phyloP scores from a whole-genome alignment of 192 early-diverging fungal species.

The Podochytrium sp. region DNA sequence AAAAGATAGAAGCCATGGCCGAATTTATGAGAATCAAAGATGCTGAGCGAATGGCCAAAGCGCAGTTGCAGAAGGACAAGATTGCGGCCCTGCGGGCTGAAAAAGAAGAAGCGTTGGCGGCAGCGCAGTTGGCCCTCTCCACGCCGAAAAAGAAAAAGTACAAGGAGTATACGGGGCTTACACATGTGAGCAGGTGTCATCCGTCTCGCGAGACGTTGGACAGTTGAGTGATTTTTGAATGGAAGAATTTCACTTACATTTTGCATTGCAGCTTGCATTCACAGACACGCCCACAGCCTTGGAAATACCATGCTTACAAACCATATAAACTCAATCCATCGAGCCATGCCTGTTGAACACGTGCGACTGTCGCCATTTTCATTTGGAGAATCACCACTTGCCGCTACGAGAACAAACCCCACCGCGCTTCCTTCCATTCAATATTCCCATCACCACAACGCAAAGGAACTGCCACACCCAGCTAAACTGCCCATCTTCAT shows the following conservation, averaged over 20 bases:
- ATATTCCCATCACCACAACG: background rate
- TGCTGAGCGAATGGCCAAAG: constrained; percentile 32
- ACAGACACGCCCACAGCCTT: constrained; percentile 10
- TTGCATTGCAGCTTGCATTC: background rate
- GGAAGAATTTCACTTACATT: constrained; percentile 11
- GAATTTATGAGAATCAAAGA: constrained; percentile 40
- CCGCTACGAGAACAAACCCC: background rate
- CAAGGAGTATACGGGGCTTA: constrained; percentile 37
- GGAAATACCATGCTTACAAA: constrained; percentile 35
- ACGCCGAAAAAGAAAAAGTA: background rate
- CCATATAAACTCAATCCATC: constrained; percentile 43
- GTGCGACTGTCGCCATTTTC: constrained; percentile 42
- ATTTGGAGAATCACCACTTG: background rate
- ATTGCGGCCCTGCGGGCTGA: constrained; percentile 11
- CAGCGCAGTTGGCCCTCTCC: constrained; percentile 3
- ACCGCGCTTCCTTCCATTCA: background rate
- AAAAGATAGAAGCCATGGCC: constrained; percentile 30
- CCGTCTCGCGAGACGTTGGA: constrained; percentile 53
- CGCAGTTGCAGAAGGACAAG: constrained; percentile 23
- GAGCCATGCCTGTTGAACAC: constrained; percentile 50
- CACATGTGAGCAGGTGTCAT: constrained; percentile 54
- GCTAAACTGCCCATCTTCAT: background rate
- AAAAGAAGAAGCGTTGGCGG: background rate
- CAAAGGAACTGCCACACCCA: background rate
- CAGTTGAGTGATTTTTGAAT: constrained; percentile 16